These are phyloP conservation scores for Citropsis articulata DNA, from an alignment of 345 rosid species.

Conservation along the genomic window DNA sequence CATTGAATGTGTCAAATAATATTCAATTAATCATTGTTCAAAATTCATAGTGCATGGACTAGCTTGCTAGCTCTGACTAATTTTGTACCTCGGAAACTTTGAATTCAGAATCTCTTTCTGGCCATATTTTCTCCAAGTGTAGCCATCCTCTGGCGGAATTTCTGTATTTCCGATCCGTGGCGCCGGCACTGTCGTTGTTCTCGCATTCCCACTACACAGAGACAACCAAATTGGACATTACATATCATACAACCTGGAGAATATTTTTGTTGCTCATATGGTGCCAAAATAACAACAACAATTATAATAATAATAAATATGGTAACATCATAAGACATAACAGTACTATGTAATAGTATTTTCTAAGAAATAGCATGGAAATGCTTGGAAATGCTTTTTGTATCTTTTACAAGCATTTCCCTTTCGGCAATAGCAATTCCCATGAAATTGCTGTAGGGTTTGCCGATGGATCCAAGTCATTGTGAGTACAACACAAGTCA, in stretches of 20 bases:
- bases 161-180: constrained; percentile 62
- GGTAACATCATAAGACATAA: neutral
- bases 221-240: neutral
- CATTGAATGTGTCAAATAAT: constrained; percentile 3
- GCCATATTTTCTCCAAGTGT: constrained; percentile 85
- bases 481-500: neutral
- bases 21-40: neutral
- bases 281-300: neutral
- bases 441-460: constrained; percentile 1
- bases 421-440: neutral
- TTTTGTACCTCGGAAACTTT: constrained; percentile 59
- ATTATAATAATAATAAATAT: too few species aligned
- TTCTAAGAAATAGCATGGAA: constrained; percentile 15
- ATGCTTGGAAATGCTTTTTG: constrained; percentile 13
- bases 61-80: neutral
- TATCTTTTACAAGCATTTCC: neutral
- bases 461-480: neutral
- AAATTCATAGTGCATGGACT: neutral
- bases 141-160: constrained; percentile 77
- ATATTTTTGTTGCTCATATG: neutral
- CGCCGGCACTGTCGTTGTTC: constrained; percentile 37
- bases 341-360: neutral
- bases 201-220: neutral
- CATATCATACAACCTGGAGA: neutral
- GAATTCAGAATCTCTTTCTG: constrained; percentile 85